A percentile compares a stretch with the other conserved stretches of the same genome.
These are phyloP conservation scores for Globisporangium spiculum DNA, from an alignment of 352 stramenopile species.

Conservation along the genomic window DNA sequence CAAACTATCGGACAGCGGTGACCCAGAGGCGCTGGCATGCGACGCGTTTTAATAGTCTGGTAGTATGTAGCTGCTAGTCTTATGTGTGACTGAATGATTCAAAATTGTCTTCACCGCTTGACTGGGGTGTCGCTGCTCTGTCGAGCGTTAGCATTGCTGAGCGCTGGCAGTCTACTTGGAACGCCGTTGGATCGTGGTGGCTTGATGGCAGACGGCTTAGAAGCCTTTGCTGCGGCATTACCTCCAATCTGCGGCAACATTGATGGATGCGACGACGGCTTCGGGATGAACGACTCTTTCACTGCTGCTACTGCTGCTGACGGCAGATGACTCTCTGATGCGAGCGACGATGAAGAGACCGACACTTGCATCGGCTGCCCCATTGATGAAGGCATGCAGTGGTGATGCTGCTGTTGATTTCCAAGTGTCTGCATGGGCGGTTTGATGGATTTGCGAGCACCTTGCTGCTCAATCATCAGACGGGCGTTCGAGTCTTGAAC, in stretches of 20 bases:
- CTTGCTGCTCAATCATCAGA: constrained; percentile 16
- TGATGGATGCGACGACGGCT: constrained; percentile 1
- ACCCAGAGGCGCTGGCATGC: not conserved
- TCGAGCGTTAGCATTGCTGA: not conserved
- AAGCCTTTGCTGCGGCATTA: not conserved
- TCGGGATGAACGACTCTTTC: constrained; percentile 8
- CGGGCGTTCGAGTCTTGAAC: constrained; percentile 25
- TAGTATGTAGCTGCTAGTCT: not conserved
- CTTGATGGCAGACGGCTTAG: constrained; percentile 3
- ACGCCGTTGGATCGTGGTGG: constrained; percentile 1
- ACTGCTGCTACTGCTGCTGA: not conserved
- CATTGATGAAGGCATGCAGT: not conserved
- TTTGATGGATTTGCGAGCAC: not conserved
- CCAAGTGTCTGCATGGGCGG: not conserved
- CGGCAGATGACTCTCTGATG: not conserved
- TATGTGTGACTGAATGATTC: not conserved
- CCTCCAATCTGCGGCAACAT: constrained; percentile 8
- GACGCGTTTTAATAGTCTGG: constrained; percentile 1
- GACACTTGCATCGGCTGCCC: not conserved
- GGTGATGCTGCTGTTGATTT: not conserved
- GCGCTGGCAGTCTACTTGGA: constrained; percentile 8
- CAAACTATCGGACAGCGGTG: not conserved
- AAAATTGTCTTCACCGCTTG: constrained; percentile 6
- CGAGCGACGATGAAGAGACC: not conserved
- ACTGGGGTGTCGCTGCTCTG: not conserved